Base-by-base conservation (phyloP, 2,329 filamentous ascomycete species). In the Xylariaceae sp. region DNA sequence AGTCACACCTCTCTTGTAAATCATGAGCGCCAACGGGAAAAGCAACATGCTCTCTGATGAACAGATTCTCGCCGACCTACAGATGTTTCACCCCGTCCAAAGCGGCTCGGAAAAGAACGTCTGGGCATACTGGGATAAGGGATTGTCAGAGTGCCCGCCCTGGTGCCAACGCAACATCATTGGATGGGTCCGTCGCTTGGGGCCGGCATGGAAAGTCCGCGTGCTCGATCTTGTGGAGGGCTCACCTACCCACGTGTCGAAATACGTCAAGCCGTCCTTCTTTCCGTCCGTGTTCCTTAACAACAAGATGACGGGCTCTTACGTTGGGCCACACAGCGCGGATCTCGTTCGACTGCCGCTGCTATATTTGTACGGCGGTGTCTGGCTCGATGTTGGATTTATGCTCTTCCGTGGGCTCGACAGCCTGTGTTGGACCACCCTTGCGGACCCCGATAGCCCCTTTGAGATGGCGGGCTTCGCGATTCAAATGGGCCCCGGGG, bases 181-280 rank as follows among this genome's bases (percentile, higher is more conserved):
- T 18, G 39, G 39, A 36, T 47, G 43, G 43, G 12, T 47, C 2
- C 49, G 49, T 13, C 48, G 48, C 17, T 43, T 50, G 10, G 49
- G 49, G 2, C 49, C 49, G 2, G 33, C 17, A 7, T 51, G 49
- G 49, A 44, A 51, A 14, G 49, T 51, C 6, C 49, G 49, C 31
- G 45, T 43, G 18, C 10, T 42, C 31, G 49, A 51, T 31, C 42
- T 51, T 31, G 49, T 47, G 19, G 43, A 46, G 13, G 49, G 44
- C 17, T 51, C 49, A 5, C 43, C 49, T 16, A 51, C 45, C 12
- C 12, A 51, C 16, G 49, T 44, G 39, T 38, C 11, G 31, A 51
- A 47, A 16, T 51, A 47, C 39, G 39, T 51, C 9, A n/a, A n/a
- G n/a, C 33, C 33, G 10, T 36, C 33, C 14, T n/a, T n/a, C n/a